phyloP scores from a whole-genome alignment of 768 basidiomycete genomes.

The Rhodotorula graminis region DNA sequence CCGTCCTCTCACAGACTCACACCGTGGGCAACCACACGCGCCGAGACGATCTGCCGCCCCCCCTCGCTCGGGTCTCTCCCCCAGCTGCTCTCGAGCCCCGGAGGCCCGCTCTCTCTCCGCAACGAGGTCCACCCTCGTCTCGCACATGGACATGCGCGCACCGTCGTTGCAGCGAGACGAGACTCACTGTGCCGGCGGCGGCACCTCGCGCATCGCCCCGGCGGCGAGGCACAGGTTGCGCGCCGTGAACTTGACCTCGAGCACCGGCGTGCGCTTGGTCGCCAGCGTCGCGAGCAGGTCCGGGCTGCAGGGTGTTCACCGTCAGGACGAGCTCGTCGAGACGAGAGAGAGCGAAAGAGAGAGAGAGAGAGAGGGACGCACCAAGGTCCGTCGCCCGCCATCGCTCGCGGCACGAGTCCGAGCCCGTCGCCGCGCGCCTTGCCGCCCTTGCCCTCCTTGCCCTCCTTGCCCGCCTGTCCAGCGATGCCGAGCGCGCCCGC shows the following conservation, averaged over 20 bases:
- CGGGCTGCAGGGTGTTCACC: constrained; percentile 52
- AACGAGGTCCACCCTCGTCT: too few species aligned
- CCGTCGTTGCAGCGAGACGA: too few species aligned
- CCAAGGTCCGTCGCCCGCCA: constrained; percentile 3
- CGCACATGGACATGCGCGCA: too few species aligned
- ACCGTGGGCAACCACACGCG: too few species aligned
- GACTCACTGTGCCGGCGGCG: too few species aligned
- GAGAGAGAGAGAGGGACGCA: background rate
- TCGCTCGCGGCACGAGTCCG: constrained; percentile 5
- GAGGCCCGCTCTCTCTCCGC: too few species aligned
- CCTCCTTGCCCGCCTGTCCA: constrained; percentile 11
- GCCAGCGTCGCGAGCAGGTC: constrained; percentile 87
- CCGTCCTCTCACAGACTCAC: too few species aligned
- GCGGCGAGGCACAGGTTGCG: constrained; percentile 88
- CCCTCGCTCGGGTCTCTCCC: too few species aligned
- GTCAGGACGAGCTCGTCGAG: background rate
- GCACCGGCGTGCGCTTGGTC: constrained; percentile 91
- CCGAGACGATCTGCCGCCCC: too few species aligned
- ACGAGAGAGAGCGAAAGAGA: background rate
- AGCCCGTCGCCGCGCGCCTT: background rate
- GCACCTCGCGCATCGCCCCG: constrained; percentile 49
- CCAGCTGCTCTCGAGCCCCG: too few species aligned
- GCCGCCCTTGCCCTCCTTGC: constrained; percentile 17
- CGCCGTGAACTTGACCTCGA: constrained; percentile 87
- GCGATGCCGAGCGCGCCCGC: background rate